These are phyloP conservation scores for Coemansia brasiliensis DNA, from an alignment of 192 early-diverging fungal species.

Conservation along the genomic window DNA sequence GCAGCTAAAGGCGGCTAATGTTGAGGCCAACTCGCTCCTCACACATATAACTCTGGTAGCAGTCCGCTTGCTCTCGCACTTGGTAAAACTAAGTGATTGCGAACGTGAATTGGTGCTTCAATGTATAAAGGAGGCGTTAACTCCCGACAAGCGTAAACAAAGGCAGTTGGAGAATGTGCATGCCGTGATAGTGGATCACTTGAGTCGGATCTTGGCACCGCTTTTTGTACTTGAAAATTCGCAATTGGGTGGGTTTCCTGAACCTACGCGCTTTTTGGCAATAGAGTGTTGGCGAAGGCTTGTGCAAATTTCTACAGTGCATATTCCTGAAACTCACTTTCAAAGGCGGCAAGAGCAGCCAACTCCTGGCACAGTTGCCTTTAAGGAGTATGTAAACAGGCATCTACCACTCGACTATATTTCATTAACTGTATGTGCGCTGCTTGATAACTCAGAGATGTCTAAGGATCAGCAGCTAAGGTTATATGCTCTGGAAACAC, in stretches of 20 bases:
- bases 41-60: conserved; percentile 25
- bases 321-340: conserved; percentile 14
- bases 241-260: background rate
- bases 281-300: conserved; percentile 35
- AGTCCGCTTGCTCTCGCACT: conserved; percentile 13
- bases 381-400: conserved; percentile 11
- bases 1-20: conserved; percentile 14
- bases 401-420: conserved; percentile 31
- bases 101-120: conserved; percentile 30
- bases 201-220: conserved; percentile 22
- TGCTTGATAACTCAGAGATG: conserved; percentile 38
- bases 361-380: background rate
- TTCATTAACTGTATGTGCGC: conserved; percentile 25
- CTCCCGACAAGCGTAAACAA: conserved; percentile 9
- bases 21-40: conserved; percentile 26
- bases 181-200: conserved; percentile 34
- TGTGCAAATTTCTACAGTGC: conserved; percentile 10
- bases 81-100: conserved; percentile 14
- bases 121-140: conserved; percentile 19
- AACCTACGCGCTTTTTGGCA: conserved; percentile 25
- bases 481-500: conserved; percentile 17
- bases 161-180: conserved; percentile 17
- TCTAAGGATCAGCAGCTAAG: conserved; percentile 18
- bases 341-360: background rate
- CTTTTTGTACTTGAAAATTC: conserved; percentile 11